Base-by-base conservation (phyloP, 2,329 filamentous ascomycete species). In the Pseudonectria foliicola region DNA sequence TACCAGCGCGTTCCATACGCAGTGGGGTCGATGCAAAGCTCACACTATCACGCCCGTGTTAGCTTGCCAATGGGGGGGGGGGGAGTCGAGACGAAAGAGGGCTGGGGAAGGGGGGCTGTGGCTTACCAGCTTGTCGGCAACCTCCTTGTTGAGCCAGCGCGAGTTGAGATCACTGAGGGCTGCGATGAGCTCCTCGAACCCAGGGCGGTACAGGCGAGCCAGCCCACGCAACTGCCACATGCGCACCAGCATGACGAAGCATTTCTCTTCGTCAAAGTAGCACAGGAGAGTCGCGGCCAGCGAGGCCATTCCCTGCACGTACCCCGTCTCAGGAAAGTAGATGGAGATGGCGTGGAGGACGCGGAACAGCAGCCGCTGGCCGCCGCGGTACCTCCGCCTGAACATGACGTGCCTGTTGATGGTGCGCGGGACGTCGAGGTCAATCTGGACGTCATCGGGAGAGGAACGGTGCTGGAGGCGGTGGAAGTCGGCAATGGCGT, bases 401-500 rank as follows among this genome's bases (percentile, higher is more conserved):
- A 98, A 98, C 90, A 98, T 95, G 59, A 98, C 90, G 62, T 98
- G 92, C 43, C 85, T 80, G 59, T 80, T 93, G 58, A 98, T 94
- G 4, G 92, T 96, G 35, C 92, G 76, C 1, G 92, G 92, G 13
- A 98, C 92, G 58, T 98, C 92, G 28, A 96, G 77, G 59, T 98
- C 92, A 50, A 98, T 98, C 63, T 98, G 92, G 14, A 90, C 80
- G 59, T 98, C 92, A 55, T 98, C 92, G 1, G 87, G 80, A 3
- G 85, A 95, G 35, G 77, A 77, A 39, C 79, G 66, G 12, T 78
- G 68, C 53, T 93, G 82, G 18, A 93, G 73, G 28, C 77, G 73
- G 56, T 85, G 75, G 55, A 87, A 95, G 21, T 75, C 69, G 27
- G 73, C 68, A 26, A 87, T 77, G 31, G 96, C 73, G 37, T 85